Percentiles rank a stretch among this genome's conserved stretches.
phyloP scores from a whole-genome alignment of 2,329 filamentous ascomycete genomes.

The Cercospora sp. region DNA sequence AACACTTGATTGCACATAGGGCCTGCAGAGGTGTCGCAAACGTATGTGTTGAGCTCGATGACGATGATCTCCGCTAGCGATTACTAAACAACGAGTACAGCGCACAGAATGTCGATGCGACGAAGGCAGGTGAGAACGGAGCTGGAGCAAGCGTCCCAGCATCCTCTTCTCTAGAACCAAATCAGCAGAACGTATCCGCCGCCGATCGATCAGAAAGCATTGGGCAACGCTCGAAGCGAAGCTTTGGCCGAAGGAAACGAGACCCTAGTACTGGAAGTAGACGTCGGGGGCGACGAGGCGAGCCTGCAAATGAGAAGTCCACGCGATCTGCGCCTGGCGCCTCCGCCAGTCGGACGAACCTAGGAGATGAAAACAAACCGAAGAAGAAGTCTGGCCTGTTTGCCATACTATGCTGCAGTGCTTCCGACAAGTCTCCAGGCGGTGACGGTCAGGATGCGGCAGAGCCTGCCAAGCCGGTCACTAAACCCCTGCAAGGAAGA shows the following conservation, averaged over 20 bases:
- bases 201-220: conserved; percentile 45
- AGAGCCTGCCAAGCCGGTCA: conserved; percentile 46
- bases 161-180: background rate
- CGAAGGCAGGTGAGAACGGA: background rate
- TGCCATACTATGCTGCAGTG: conserved; percentile 65
- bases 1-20: conserved; percentile 20
- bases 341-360: conserved; percentile 29
- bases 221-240: conserved; percentile 48
- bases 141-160: background rate
- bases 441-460: conserved; percentile 56
- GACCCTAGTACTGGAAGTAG: conserved; percentile 50
- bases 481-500: conserved; percentile 40
- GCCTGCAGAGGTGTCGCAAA: conserved; percentile 26
- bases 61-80: background rate
- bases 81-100: conserved; percentile 13
- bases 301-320: conserved; percentile 43
- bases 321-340: conserved; percentile 36
- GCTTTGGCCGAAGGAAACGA: conserved; percentile 47
- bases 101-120: conserved; percentile 22
- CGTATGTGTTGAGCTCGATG: conserved; percentile 19
- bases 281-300: conserved; percentile 42
- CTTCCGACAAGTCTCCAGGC: conserved; percentile 61
- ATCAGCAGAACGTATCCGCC: background rate
- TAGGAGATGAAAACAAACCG: conserved; percentile 39
- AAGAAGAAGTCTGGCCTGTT: conserved; percentile 48